Conservation (phyloP, 2,329 filamentous ascomycete genomes). For the Pseudocercospora macadamiae region DNA sequence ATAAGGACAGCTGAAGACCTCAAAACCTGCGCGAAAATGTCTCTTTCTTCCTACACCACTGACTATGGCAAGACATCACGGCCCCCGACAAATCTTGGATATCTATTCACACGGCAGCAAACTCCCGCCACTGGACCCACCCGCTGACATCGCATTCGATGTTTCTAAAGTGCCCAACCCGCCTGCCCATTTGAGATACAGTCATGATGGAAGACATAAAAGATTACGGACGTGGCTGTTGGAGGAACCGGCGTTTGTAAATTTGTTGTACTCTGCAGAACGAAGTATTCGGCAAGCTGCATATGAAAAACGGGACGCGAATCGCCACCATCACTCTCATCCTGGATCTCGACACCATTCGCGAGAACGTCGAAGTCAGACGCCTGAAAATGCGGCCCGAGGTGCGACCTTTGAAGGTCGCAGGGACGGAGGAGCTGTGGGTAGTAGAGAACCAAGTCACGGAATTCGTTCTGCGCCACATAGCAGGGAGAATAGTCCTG, state of each 20-base stretch:
- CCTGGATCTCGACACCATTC: not conserved
- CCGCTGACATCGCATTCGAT: slow-evolving; percentile 1
- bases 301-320: not conserved
- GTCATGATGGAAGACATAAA: not conserved
- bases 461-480: not conserved
- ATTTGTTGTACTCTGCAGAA: not conserved
- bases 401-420: not conserved
- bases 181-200: not conserved
- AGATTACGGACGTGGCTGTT: not conserved
- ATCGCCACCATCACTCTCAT: not conserved
- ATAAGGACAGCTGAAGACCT: not conserved
- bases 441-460: not conserved
- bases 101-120: slow-evolving; percentile 1
- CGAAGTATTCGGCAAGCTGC: not conserved
- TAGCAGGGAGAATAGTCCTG: not conserved
- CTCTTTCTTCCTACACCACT: not conserved
- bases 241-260: not conserved
- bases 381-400: not conserved
- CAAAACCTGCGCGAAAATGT: not conserved
- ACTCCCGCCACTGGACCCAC: not conserved
- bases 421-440: not conserved
- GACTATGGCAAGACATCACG: not conserved
- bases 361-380: not conserved
- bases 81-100: not conserved
- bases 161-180: slow-evolving; percentile 2